phyloP scores from a whole-genome alignment of 306 rosid species.

The Cucumis sativus region DNA sequence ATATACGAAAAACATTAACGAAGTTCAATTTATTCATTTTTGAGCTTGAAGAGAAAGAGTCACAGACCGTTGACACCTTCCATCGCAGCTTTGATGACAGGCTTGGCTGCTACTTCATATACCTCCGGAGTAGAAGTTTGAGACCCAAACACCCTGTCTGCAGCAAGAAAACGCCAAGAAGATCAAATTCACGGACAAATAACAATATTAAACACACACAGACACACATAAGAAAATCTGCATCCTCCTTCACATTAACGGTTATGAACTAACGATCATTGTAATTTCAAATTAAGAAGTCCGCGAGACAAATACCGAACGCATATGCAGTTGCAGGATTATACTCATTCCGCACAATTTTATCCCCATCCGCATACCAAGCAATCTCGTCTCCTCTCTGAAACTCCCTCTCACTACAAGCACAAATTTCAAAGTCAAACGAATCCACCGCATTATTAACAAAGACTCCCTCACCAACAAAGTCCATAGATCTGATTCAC shows the following conservation, averaged over 20 bases:
- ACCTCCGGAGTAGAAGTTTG: conserved; percentile 70
- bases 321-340: conserved; percentile 92
- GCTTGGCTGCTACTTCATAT: conserved; percentile 93
- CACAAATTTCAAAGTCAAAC: conserved; percentile 19
- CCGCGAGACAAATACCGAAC: conserved; percentile 43
- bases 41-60: not conserved
- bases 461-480: conserved; percentile 13
- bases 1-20: not conserved
- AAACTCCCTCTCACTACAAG: conserved; percentile 93
- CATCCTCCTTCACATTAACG: not conserved
- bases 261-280: not conserved
- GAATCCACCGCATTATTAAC: conserved; percentile 15
- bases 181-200: not conserved
- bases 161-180: conserved; percentile 22
- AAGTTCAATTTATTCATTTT: not conserved
- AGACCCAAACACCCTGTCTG: conserved; percentile 95
- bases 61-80: conserved; percentile 88
- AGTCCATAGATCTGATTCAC: conserved; percentile 48
- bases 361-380: conserved; percentile 97
- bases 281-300: not conserved
- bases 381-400: conserved; percentile 90
- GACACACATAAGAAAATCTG: not conserved
- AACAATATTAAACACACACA: too few relatives aligned
- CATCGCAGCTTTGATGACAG: conserved; percentile 97
- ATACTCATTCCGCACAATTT: conserved; percentile 77